These are phyloP conservation scores for Scopulariopsis brevicaulis DNA, from an alignment of 2,329 filamentous ascomycete species.

Conservation along the genomic window DNA sequence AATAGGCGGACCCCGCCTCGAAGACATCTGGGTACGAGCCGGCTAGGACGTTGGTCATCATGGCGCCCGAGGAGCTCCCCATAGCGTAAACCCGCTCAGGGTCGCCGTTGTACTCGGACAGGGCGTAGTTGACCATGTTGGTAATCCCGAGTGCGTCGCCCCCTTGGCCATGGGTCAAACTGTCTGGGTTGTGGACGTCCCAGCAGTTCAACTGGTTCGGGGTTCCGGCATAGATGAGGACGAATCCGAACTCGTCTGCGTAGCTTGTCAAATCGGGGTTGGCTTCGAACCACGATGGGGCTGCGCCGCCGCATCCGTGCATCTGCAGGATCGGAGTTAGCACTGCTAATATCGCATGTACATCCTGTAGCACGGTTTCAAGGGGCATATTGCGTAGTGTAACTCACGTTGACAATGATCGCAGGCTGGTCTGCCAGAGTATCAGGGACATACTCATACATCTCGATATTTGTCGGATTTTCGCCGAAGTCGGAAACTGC, in stretches of 20 bases:
- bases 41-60: constrained; percentile 39
- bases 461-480: constrained; percentile 13
- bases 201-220: constrained; percentile 39
- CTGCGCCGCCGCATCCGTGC: constrained; percentile 31
- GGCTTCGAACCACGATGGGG: constrained; percentile 28
- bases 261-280: constrained; percentile 33
- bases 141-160: constrained; percentile 43
- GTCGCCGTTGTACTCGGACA: constrained; percentile 39
- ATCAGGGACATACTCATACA: constrained; percentile 20
- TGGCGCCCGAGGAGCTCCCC: constrained; percentile 33
- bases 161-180: constrained; percentile 43
- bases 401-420: constrained; percentile 25
- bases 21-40: constrained; percentile 44
- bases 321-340: neutral
- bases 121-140: constrained; percentile 45
- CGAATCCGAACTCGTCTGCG: constrained; percentile 26
- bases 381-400: neutral
- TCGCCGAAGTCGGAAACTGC: constrained; percentile 27
- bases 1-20: constrained; percentile 35
- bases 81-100: constrained; percentile 38
- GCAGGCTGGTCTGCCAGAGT: constrained; percentile 25
- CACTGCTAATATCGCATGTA: neutral
- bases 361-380: no score
- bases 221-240: constrained; percentile 42
- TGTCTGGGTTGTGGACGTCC: constrained; percentile 39